Conservation (phyloP, 129 eudicot genomes). For the Escallonia herrerae region DNA sequence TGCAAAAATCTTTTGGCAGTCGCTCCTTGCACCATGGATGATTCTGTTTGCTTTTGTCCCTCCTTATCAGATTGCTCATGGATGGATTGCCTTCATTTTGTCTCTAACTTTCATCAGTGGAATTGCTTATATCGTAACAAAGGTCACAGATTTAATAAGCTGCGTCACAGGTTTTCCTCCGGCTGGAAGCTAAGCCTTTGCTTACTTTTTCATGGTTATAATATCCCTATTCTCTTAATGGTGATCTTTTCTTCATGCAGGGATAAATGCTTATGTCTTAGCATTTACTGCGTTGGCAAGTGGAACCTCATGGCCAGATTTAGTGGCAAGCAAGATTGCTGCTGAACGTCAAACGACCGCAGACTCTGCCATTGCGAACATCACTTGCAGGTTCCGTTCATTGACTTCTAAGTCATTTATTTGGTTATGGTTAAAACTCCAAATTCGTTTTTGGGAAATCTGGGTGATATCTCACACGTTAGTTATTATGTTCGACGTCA, state of each 20-base stretch:
- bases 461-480: not conserved
- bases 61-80: conserved; percentile 89
- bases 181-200: not conserved
- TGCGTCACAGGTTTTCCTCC: conserved; percentile 70
- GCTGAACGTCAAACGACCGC: conserved; percentile 93
- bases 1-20: conserved; percentile 48
- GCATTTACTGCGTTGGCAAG: conserved; percentile 90
- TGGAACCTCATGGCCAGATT: conserved; percentile 98
- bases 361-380: conserved; percentile 96
- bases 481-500: not conserved
- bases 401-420: not conserved
- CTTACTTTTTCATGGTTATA: too few relatives aligned
- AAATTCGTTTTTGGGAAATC: not conserved
- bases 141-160: conserved; percentile 74
- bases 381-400: conserved; percentile 74
- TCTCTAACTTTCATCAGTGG: conserved; percentile 74
- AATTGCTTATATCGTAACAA: conserved; percentile 80
- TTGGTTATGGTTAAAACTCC: not conserved
- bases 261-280: conserved; percentile 71
- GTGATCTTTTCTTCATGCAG: conserved; percentile 27
- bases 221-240: not conserved
- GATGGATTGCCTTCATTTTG: conserved; percentile 86
- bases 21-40: conserved; percentile 72
- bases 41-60: conserved; percentile 86
- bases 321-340: conserved; percentile 96